phyloP scores from a whole-genome alignment of 345 rosid genomes.

The Lepidium didymum region DNA sequence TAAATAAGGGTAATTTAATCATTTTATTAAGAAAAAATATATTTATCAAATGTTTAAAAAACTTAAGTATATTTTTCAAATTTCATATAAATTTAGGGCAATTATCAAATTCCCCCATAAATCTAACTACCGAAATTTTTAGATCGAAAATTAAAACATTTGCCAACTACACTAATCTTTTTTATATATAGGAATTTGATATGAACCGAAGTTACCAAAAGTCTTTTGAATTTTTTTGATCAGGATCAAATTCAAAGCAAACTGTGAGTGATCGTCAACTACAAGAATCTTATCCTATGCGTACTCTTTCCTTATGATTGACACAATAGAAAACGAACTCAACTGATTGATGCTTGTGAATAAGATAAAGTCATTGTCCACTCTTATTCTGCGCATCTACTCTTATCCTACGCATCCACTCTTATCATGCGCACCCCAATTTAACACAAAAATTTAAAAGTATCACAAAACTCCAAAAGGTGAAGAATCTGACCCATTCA shows the following conservation, averaged over 20 bases:
- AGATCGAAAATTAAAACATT: neutral
- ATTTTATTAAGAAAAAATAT: no score
- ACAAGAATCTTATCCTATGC: slow-evolving; percentile 27
- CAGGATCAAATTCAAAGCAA: neutral
- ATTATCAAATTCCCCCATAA: no score
- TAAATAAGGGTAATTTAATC: no score
- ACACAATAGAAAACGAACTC: slow-evolving; percentile 12
- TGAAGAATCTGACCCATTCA: slow-evolving; percentile 29
- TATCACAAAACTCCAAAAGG: slow-evolving; percentile 19
- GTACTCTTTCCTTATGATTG: slow-evolving; percentile 12
- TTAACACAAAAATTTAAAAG: neutral
- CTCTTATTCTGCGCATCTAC: slow-evolving; percentile 6
- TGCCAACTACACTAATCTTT: neutral
- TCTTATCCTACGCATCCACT: slow-evolving; percentile 1
- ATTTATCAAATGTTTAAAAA: no score
- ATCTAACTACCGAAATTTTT: no score
- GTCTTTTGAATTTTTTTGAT: no score
- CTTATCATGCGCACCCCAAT: slow-evolving; percentile 13
- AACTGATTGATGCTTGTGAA: slow-evolving; percentile 21
- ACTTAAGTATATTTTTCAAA: no score
- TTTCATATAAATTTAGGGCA: no score
- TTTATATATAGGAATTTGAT: neutral
- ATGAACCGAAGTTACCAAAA: neutral
- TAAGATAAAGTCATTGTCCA: slow-evolving; percentile 6
- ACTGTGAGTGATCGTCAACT: slow-evolving; percentile 18